These are phyloP conservation scores for Fagopyrum esculentum DNA, from an alignment of 148 eudicot genomes.

Conservation along the genomic window DNA sequence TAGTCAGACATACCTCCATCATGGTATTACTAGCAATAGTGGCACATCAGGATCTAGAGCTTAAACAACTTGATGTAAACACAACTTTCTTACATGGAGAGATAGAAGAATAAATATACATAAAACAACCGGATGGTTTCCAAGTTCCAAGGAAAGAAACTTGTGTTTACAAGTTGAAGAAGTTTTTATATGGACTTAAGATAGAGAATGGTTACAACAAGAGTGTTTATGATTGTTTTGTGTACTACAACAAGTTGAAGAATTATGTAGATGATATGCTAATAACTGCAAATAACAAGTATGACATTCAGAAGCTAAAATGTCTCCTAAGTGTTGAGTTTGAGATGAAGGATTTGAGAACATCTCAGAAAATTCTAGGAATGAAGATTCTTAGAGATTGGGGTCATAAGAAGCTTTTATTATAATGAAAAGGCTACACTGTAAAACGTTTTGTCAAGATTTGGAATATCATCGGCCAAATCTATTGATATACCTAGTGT, in stretches of 20 bases:
- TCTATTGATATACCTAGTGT: conserved; percentile 18
- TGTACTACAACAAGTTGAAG: background rate
- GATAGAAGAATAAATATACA: conserved; percentile 7
- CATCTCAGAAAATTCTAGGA: conserved; percentile 9
- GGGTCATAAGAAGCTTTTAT: background rate
- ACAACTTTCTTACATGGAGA: conserved; percentile 12
- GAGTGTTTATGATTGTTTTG: background rate
- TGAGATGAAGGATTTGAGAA: conserved; percentile 17
- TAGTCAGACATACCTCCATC: conserved; percentile 1
- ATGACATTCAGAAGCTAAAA: conserved; percentile 9
- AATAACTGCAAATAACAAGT: background rate
- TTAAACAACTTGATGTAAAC: conserved; percentile 7
- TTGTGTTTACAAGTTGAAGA: background rate
- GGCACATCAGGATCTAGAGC: conserved; percentile 11
- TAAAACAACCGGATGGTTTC: conserved; percentile 13
- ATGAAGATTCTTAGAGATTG: conserved; percentile 15
- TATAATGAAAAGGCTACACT: too few relatives aligned
- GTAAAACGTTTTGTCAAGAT: background rate
- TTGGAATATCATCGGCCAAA: conserved; percentile 12
- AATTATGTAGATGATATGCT: conserved; percentile 11
- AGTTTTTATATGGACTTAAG: background rate
- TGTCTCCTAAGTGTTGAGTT: background rate
- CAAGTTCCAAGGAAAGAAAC: background rate
- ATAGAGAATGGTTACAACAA: background rate
- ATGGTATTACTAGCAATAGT: conserved; percentile 1